These are phyloP conservation scores for Pseudozyma sp. DNA, from an alignment of 1,284 basidiomycete species.

Conservation along the genomic window DNA sequence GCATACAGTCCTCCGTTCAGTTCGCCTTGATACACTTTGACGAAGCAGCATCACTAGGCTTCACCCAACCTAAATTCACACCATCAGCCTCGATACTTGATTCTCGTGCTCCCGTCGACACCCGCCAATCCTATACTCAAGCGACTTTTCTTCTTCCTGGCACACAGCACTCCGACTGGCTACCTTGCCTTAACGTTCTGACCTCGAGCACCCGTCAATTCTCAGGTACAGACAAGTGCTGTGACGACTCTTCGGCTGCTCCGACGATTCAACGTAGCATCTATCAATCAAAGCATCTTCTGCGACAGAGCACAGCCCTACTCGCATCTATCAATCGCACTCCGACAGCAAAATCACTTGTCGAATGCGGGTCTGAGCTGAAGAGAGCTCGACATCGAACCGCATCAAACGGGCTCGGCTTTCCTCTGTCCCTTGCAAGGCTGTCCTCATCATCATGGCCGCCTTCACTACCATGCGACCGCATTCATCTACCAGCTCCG, in stretches of 20 bases:
- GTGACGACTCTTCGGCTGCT: neutral
- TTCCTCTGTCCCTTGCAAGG: neutral
- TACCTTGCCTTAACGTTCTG: too few relatives aligned
- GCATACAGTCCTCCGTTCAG: constrained; percentile 3
- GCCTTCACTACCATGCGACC: constrained; percentile 24
- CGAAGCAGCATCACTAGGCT: neutral
- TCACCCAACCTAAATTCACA: too few relatives aligned
- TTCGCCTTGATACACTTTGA: constrained; percentile 2
- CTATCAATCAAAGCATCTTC: too few relatives aligned
- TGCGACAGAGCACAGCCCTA: too few relatives aligned
- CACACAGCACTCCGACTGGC: too few relatives aligned
- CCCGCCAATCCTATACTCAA: too few relatives aligned
- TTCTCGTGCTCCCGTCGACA: too few relatives aligned
- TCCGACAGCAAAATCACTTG: too few relatives aligned
- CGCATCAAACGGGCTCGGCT: neutral
- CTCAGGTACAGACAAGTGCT: too few relatives aligned
- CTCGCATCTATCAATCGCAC: too few relatives aligned
- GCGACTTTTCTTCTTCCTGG: too few relatives aligned
- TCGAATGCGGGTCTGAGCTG: neutral
- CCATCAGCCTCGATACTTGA: neutral
- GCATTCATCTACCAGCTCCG: constrained; percentile 36
- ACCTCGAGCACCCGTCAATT: too few relatives aligned
- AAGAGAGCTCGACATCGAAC: neutral
- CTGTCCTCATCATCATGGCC: constrained; percentile 18
- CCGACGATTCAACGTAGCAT: neutral